Conservation (phyloP, 148 eudicot species). For the Rhododendron williamsianum region DNA sequence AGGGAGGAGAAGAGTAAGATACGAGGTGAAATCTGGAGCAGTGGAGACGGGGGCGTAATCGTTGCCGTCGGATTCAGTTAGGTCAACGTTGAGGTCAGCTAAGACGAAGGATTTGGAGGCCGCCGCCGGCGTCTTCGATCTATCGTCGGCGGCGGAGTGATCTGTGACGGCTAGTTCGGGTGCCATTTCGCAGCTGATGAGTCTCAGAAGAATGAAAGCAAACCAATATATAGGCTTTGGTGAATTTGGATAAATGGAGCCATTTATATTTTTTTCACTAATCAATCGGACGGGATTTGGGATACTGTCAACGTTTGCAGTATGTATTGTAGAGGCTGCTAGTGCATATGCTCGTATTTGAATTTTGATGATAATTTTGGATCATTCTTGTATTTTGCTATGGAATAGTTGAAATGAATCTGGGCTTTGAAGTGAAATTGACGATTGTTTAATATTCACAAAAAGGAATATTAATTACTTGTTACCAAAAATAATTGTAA, state of each 20-base stretch:
- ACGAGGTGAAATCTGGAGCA: neutral
- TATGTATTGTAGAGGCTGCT: no score
- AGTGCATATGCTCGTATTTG: no score
- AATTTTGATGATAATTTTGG: no score
- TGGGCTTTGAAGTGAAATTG: no score
- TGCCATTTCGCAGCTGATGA: neutral
- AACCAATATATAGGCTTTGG: neutral
- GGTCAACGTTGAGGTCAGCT: slow-evolving; percentile 89
- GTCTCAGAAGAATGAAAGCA: neutral
- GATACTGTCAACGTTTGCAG: no score
- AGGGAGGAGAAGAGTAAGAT: neutral
- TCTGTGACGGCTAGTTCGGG: neutral
- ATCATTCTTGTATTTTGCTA: no score
- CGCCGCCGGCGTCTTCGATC: slow-evolving; percentile 18
- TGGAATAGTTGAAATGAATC: no score
- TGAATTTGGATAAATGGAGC: neutral
- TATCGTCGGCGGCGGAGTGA: slow-evolving; percentile 16
- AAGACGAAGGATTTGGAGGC: slow-evolving; percentile 48
- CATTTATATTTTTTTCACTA: neutral
- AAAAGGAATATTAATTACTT: no score
- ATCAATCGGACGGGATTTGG: no score
- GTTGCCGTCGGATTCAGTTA: slow-evolving; percentile 58
- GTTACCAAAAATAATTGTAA: no score
- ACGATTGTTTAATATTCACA: no score
- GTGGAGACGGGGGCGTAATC: slow-evolving; percentile 20